Evolutionary conservation across 2,329 filamentous ascomycete genomes (phyloP).

Genomic region (Lecanicillium sp.): DNA sequence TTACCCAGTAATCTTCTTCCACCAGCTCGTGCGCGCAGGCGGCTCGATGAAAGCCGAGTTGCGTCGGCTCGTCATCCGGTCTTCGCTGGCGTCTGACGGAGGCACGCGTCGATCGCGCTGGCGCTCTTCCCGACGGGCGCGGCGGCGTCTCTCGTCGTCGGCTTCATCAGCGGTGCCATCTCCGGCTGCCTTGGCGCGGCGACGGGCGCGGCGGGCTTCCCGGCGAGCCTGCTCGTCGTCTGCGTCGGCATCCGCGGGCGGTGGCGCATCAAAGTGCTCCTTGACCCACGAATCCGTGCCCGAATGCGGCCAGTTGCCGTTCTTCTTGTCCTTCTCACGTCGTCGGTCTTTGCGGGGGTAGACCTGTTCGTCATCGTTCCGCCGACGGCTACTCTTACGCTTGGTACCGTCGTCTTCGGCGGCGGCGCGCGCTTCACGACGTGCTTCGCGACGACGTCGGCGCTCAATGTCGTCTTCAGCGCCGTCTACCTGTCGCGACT

Average conservation of each 20-base stretch:
- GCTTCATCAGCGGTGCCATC: constrained; percentile 33
- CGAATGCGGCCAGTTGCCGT: constrained; percentile 52
- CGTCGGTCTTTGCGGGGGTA: constrained; percentile 37
- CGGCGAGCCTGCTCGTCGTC: constrained; percentile 46
- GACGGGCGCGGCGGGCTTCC: constrained; percentile 41
- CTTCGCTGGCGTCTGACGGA: constrained; percentile 9
- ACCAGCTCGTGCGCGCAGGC: constrained; percentile 12
- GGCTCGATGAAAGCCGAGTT: constrained; percentile 9
- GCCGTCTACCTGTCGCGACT: constrained; percentile 37
- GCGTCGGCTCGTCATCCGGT: constrained; percentile 5
- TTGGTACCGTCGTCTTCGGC: constrained; percentile 32
- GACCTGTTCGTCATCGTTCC: constrained; percentile 37
- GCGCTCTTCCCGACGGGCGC: constrained; percentile 39
- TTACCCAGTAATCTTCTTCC: constrained; percentile 15
- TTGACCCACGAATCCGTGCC: constrained; percentile 63
- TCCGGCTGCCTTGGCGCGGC: constrained; percentile 37
- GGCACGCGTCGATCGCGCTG: constrained; percentile 23
- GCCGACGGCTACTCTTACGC: constrained; percentile 35
- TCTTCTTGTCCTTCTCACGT: constrained; percentile 31
- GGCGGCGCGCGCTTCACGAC: constrained; percentile 37
- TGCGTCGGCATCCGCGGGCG: constrained; percentile 42
- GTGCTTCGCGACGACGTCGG: constrained; percentile 47
- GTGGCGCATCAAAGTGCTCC: constrained; percentile 56
- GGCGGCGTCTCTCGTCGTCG: constrained; percentile 39
- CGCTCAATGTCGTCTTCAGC: constrained; percentile 47